Conservation (phyloP, 2,329 filamentous ascomycete genomes). For the Furcasterigmium sp. region DNA sequence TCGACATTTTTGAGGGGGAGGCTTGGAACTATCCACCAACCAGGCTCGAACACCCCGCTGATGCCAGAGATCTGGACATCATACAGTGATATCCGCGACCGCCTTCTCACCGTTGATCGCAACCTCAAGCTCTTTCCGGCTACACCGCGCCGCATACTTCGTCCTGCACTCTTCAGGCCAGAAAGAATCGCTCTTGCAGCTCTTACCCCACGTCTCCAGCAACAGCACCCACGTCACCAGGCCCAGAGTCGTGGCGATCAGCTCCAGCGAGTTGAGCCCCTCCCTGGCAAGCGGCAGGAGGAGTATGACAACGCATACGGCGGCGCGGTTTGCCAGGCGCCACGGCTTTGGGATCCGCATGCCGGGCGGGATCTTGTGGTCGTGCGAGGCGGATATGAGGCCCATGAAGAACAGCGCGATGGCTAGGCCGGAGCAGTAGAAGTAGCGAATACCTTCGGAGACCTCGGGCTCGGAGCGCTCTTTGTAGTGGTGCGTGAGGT, state of each 20-base stretch:
- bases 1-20: too few relatives aligned
- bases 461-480: constrained; percentile 44
- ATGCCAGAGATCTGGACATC: too few relatives aligned
- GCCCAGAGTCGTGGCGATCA: constrained; percentile 39
- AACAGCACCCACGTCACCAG: constrained; percentile 39
- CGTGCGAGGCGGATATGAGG: constrained; percentile 48
- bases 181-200: constrained; percentile 37
- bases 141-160: constrained; percentile 37
- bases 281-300: constrained; percentile 44
- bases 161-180: constrained; percentile 30
- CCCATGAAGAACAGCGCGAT: constrained; percentile 49
- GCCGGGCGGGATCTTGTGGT: constrained; percentile 45
- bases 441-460: constrained; percentile 50
- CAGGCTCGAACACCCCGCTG: too few relatives aligned
- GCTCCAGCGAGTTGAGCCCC: constrained; percentile 35
- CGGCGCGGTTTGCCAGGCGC: constrained; percentile 45
- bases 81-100: too few relatives aligned
- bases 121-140: constrained; percentile 27
- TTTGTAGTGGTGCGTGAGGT: constrained; percentile 45
- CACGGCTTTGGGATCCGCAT: constrained; percentile 43
- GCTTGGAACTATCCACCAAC: too few relatives aligned
- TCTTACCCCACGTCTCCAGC: constrained; percentile 44
- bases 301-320: constrained; percentile 45
- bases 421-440: constrained; percentile 59
- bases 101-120: constrained; percentile 14